Conservation (phyloP, 306 rosid species). For the Glycine latifolia region DNA sequence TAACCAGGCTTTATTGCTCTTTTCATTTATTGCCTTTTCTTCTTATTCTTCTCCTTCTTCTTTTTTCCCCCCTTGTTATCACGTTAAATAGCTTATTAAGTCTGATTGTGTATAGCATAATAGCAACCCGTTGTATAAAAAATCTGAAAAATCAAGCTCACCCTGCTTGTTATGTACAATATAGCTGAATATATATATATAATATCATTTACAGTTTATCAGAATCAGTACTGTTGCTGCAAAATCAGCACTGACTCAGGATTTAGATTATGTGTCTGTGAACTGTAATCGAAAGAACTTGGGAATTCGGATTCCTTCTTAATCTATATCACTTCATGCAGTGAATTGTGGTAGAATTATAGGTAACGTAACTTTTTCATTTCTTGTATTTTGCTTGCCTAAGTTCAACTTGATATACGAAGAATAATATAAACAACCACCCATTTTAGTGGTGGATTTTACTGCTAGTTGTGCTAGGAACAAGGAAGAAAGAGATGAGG, state of each 20-base stretch:
- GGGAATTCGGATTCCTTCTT: not conserved
- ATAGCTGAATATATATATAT: not conserved
- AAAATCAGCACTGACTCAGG: not conserved
- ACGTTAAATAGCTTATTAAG: not conserved
- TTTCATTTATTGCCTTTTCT: too few relatives aligned
- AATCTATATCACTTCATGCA: too few relatives aligned
- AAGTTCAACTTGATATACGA: too few relatives aligned
- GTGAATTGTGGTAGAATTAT: not conserved
- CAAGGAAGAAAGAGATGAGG: too few relatives aligned
- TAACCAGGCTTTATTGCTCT: slow-evolving; percentile 4
- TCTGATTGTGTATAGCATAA: slow-evolving; percentile 22
- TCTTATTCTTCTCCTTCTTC: not conserved
- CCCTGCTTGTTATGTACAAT: not conserved
- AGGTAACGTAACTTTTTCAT: not conserved
- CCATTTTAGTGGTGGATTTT: too few relatives aligned
- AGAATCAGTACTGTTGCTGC: not conserved
- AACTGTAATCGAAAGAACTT: not conserved
- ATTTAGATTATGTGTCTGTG: not conserved
- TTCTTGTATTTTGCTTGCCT: not conserved
- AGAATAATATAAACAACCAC: too few relatives aligned
- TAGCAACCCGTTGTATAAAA: not conserved
- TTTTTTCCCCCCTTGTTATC: not conserved
- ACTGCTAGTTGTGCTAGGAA: too few relatives aligned
- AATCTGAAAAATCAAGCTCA: slow-evolving; percentile 2
- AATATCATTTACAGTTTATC: slow-evolving; percentile 5